Conservation (phyloP, 2,329 filamentous ascomycete genomes). For the Pseudogymnoascus sp. region DNA sequence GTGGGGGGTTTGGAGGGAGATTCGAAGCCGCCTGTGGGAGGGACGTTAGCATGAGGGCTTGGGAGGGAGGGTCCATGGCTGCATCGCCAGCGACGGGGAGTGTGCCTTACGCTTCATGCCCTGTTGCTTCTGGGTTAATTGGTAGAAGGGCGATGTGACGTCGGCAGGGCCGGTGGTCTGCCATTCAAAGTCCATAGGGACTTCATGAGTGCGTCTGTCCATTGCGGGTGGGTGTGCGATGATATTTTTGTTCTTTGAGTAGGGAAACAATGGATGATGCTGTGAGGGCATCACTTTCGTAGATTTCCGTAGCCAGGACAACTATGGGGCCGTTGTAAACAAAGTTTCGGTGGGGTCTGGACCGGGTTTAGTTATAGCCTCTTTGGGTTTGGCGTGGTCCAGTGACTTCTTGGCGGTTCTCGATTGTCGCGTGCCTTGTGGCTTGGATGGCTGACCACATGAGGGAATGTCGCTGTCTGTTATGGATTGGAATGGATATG, state of each 20-base stretch:
- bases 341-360: slow-evolving; percentile 7
- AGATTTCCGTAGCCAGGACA: slow-evolving; percentile 5
- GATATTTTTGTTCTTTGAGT: neutral
- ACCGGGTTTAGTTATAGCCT: neutral
- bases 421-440: neutral
- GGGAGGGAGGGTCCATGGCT: neutral
- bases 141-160: slow-evolving; percentile 54
- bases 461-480: neutral
- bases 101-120: slow-evolving; percentile 22
- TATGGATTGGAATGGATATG: neutral
- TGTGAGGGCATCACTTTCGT: neutral
- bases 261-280: slow-evolving; percentile 2
- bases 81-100: neutral
- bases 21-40: slow-evolving; percentile 22
- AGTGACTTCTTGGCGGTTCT: slow-evolving; percentile 7
- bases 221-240: slow-evolving; percentile 31
- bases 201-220: slow-evolving; percentile 50
- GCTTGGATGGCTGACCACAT: neutral
- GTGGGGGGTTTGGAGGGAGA: slow-evolving; percentile 36
- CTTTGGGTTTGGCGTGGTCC: slow-evolving; percentile 5
- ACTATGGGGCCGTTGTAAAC: slow-evolving; percentile 6
- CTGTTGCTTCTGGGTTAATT: slow-evolving; percentile 33
- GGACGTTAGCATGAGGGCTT: slow-evolving; percentile 13
- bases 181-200: slow-evolving; percentile 62
- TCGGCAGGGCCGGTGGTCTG: slow-evolving; percentile 50